Evolutionary conservation across 2,329 filamentous ascomycete species (phyloP), one percentile per base, ranked within the genome.

Genomic region (Ceratocystis eucalypticola): DNA sequence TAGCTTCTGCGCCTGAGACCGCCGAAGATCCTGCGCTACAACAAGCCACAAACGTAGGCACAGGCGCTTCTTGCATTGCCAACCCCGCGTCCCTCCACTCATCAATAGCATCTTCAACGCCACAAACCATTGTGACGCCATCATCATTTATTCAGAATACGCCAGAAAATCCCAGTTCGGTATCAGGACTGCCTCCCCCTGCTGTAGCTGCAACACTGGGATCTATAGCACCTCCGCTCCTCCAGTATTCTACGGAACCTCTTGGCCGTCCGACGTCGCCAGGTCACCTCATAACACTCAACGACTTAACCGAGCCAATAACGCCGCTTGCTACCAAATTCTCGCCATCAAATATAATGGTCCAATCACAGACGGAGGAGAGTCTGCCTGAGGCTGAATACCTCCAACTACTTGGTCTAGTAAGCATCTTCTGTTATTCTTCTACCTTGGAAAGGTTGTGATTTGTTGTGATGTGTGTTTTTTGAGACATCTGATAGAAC

Each of bases 371-470:
- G 20, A 44, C 59, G 7, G 66, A 25, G 8, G 66, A 66, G 22
- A 44, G 53, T 25, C 41, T 67, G 75, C 86, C 80, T 72, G 80
- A 83, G 69, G 79, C 89, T 67, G 88, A 93, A 75, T 84, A 81
- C 77, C 88, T 92, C 74, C 88, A 92, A 78, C 81, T 87, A 72
- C 86, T 89, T 74, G 88, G 88, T 71, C 79, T 93, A 80, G 88
- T 91, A 79, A 79, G 87, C 73, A 25, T 57, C 25, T 22, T 12
- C 28, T 8, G 41, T 10, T 41, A 15, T 28, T 44, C 12, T 53
- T 53, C 22, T 28, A 5, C 61, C 2, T 30, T 37, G n/a, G 2
- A 45, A 28, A 12, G 37, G 1, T 17, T n/a, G 33, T 64, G 28
- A 10, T 5, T 37, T 48, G 46, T 15, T 64, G 28, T 37, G 6